Evolutionary conservation across 495 filamentous ascomycete species (phyloP), one percentile per base, ranked within the genome.

Genomic region (Penicillium ucsense): DNA sequence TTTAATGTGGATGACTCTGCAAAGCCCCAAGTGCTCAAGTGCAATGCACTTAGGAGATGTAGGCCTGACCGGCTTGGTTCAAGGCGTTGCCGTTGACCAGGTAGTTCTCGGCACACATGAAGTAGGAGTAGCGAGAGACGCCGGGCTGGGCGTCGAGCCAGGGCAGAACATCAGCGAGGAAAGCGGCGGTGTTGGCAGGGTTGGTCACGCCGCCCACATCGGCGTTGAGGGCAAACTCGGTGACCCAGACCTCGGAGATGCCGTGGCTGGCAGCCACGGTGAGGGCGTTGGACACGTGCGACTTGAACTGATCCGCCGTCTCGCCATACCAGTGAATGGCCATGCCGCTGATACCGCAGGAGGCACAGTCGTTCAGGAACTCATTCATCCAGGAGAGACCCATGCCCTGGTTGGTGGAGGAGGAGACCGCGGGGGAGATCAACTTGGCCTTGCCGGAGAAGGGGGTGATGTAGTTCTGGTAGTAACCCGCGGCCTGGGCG

Each of bases 81-180:
- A 61, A 50, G 11, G 46, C 35, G 20, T 27, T 44, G 6, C 51
- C 55, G 38, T 29, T 49, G 5, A 73, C 45, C 48, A 73, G 49
- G 41, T 65, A 67, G 27, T 62, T 60, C 35, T 67, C 61, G 27
- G 62, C 59, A 46, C 56, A 82, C 78, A 84, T 83, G 72, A 90
- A 95, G 75, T 89, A 94, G 3, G 85, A 68, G 68, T 94, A 94
- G 32, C 83, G 71, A 61, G 82, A 73, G 41, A 94, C 80, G 40
- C 63, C 79, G 35, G 66, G n/a, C 52, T 83, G 70, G 43, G 50
- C 59, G 57, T 95, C 89, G 49, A 95, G 58, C 70, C 76, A 83
- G 9, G 79, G 67, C 28, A 87, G 53, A 34, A 85, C 76, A 5
- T 73, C 56, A 37, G 62, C 52, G 28, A 77, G 63, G 73, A 88